Conservation (phyloP, 2,329 filamentous ascomycete species). For the Aotearoamyces nothofagi region DNA sequence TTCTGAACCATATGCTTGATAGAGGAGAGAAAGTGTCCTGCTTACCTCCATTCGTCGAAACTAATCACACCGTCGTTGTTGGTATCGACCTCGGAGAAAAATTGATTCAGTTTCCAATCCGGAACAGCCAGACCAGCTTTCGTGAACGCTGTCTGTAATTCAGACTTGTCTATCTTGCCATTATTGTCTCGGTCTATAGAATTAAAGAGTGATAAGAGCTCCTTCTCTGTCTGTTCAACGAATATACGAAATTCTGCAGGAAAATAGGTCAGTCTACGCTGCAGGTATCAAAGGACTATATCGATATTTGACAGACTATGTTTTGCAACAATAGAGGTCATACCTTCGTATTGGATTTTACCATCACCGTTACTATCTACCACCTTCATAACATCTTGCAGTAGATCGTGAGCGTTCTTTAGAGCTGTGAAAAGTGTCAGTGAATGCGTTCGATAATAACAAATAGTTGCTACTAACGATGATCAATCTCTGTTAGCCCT, state of each 20-base stretch:
- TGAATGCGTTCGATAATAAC: constrained; percentile 6
- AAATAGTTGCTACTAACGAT: constrained; percentile 45
- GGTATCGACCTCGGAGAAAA: constrained; percentile 80
- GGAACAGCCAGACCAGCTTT: constrained; percentile 67
- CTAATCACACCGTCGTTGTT: constrained; percentile 69
- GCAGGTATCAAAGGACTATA: constrained; percentile 2
- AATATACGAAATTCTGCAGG: constrained; percentile 72
- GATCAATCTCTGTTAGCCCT: constrained; percentile 77
- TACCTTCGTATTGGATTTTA: constrained; percentile 82
- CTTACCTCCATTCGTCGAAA: constrained; percentile 94
- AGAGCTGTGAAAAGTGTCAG: constrained; percentile 34
- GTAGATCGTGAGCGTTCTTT: constrained; percentile 81
- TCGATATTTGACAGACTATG: constrained; percentile 2
- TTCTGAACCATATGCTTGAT: constrained; percentile 1
- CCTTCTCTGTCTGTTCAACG: constrained; percentile 72
- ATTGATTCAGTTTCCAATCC: constrained; percentile 60
- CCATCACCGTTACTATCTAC: constrained; percentile 84
- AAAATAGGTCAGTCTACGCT: constrained; percentile 2
- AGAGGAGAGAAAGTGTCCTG: constrained; percentile 10
- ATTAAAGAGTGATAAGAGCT: constrained; percentile 69
- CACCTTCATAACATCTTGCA: constrained; percentile 63
- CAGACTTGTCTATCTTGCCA: constrained; percentile 73
- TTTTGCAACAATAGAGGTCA: constrained; percentile 15
- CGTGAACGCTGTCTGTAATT: constrained; percentile 66
- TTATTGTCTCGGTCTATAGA: constrained; percentile 77